Percentiles rank a stretch among this genome's conserved stretches.
Evolutionary conservation across 768 basidiomycete genomes (phyloP).

Genomic region (Pulveroboletus frians): DNA sequence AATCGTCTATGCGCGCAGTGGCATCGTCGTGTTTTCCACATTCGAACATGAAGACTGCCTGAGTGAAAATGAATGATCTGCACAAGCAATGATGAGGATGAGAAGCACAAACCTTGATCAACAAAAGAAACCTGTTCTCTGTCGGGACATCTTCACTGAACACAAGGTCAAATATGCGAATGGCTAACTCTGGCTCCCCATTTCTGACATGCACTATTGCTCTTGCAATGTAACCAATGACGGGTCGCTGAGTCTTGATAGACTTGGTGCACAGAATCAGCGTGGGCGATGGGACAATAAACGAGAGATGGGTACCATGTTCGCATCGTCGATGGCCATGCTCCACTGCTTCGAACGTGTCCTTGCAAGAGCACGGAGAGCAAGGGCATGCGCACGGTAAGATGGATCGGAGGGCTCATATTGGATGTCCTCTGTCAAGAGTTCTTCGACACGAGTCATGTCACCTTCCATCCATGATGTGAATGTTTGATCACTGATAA

Average conservation of each 20-base stretch:
- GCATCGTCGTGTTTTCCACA: constrained; percentile 4
- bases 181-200: constrained; percentile 2
- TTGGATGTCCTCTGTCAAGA: not conserved
- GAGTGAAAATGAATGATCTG: not conserved
- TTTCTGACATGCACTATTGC: not conserved
- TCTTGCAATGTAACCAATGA: constrained; percentile 8
- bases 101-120: constrained; percentile 5
- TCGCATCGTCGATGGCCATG: not conserved
- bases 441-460: not conserved
- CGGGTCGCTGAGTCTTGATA: constrained; percentile 3
- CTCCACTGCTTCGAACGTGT: not conserved
- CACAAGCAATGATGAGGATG: rapidly evolving
- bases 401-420: not conserved
- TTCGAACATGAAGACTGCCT: constrained; percentile 8
- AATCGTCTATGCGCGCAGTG: constrained; percentile 3
- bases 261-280: not conserved
- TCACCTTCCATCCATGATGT: not conserved
- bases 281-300: too few relatives aligned
- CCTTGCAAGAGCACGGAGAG: constrained; percentile 2
- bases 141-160: not conserved
- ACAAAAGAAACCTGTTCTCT: constrained; percentile 9
- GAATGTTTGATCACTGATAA: not conserved
- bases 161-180: constrained; percentile 8
- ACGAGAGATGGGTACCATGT: too few relatives aligned
- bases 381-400: not conserved